Conservation (phyloP, 768 basidiomycete species). For the Ephemerocybe angulata region DNA sequence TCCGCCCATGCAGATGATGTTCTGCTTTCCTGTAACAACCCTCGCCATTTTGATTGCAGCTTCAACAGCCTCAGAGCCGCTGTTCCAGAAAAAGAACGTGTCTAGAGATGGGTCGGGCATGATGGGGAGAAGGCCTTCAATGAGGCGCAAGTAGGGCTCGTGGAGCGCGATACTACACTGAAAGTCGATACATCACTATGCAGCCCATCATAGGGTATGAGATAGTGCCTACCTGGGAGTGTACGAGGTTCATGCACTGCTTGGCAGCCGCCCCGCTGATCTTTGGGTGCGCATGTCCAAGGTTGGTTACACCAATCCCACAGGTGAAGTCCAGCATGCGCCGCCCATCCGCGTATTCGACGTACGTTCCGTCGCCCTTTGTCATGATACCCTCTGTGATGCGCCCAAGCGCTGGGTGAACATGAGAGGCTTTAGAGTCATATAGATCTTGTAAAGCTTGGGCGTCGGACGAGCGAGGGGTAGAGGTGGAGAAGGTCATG, state of each 20-base stretch:
- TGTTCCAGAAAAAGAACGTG: slow-evolving; percentile 98
- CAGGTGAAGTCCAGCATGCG: slow-evolving; percentile 80
- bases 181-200: not conserved
- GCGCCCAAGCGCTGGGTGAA: slow-evolving; percentile 44
- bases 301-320: slow-evolving; percentile 84
- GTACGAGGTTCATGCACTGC: slow-evolving; percentile 78
- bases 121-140: slow-evolving; percentile 77
- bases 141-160: slow-evolving; percentile 80
- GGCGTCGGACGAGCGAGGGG: not conserved
- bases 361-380: slow-evolving; percentile 71
- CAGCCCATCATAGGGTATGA: not conserved
- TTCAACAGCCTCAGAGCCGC: slow-evolving; percentile 91
- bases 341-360: slow-evolving; percentile 68
- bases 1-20: slow-evolving; percentile 88
- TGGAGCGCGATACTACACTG: slow-evolving; percentile 90
- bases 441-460: slow-evolving; percentile 23
- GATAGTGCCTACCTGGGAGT: slow-evolving; percentile 56
- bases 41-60: slow-evolving; percentile 87
- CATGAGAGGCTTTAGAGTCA: slow-evolving; percentile 41
- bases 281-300: slow-evolving; percentile 86
- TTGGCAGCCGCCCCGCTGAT: slow-evolving; percentile 87
- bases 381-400: slow-evolving; percentile 55
- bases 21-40: slow-evolving; percentile 71
- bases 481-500: not conserved
- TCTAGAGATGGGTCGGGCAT: slow-evolving; percentile 92